A percentile compares a stretch with the other conserved stretches of the same genome.
Conservation (phyloP, 768 basidiomycete genomes). For the Melanogaster broomeanus region DNA sequence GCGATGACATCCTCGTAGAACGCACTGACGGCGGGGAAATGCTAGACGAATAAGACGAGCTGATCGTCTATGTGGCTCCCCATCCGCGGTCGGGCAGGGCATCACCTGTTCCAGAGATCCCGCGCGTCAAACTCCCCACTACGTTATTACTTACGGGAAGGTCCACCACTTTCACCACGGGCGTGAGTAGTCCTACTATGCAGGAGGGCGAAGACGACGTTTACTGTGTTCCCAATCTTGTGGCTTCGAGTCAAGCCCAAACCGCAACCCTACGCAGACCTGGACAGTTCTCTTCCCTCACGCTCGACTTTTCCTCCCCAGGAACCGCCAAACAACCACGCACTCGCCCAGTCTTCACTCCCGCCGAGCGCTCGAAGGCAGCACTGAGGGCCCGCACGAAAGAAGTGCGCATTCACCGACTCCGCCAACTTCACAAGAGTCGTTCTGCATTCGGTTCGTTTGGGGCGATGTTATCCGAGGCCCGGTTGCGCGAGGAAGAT, state of each 20-base stretch:
- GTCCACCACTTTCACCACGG: background rate
- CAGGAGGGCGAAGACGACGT: conserved; percentile 7
- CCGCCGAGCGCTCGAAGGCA: conserved; percentile 22
- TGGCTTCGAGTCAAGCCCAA: background rate
- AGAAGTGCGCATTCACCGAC: conserved; percentile 4
- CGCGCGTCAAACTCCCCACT: conserved; percentile 15
- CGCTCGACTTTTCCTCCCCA: conserved; percentile 15
- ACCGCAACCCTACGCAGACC: conserved; percentile 6
- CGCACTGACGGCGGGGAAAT: conserved; percentile 12
- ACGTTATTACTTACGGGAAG: conserved; percentile 29
- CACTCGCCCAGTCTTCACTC: conserved; percentile 33
- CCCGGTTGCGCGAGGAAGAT: conserved; percentile 40
- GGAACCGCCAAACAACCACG: conserved; percentile 18
- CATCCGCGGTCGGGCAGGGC: conserved; percentile 49
- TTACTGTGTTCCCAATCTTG: background rate
- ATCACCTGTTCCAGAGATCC: conserved; percentile 15
- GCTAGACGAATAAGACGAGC: conserved; percentile 53
- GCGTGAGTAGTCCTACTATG: conserved; percentile 8
- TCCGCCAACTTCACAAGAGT: conserved; percentile 20
- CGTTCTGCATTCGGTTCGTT: conserved; percentile 45
- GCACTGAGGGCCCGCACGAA: conserved; percentile 26
- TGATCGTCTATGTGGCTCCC: conserved; percentile 78
- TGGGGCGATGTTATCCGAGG: conserved; percentile 58
- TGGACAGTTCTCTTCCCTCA: conserved; percentile 30
- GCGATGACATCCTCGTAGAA: conserved; percentile 26